Evolutionary conservation across 208 protist genomes (phyloP).

Genomic region (Trypanosoma theileri): DNA sequence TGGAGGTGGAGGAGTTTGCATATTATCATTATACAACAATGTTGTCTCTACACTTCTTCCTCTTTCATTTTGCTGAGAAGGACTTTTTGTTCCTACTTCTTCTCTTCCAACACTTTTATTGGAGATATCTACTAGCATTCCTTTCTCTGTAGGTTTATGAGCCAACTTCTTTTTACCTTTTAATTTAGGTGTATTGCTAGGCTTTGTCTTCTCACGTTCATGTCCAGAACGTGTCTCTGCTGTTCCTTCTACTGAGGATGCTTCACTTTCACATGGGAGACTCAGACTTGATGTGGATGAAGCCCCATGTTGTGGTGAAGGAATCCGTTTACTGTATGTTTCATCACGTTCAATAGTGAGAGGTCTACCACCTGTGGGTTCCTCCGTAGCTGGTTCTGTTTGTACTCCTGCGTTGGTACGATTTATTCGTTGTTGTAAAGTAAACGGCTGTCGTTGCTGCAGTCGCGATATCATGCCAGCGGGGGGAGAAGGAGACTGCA

Average conservation of each 20-base stretch:
- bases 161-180: too few species aligned
- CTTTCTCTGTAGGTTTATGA: too few species aligned
- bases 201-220: too few species aligned
- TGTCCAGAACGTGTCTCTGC: too few species aligned
- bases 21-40: too few species aligned
- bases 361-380: constrained; percentile 1
- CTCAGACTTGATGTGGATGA: constrained; percentile 9
- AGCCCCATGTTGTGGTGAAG: not conserved
- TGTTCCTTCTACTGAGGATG: not conserved
- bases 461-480: not conserved
- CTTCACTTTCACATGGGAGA: not conserved
- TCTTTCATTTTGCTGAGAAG: too few species aligned
- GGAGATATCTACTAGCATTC: too few species aligned
- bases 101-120: too few species aligned
- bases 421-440: not conserved
- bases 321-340: not conserved
- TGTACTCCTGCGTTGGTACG: constrained; percentile 18
- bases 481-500: constrained; percentile 19
- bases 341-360: constrained; percentile 26
- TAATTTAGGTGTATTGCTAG: too few species aligned
- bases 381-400: constrained; percentile 24
- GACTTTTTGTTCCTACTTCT: too few species aligned
- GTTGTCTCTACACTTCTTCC: too few species aligned
- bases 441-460: constrained; percentile 13
- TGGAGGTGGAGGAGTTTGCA: too few species aligned